phyloP scores from a whole-genome alignment of 1,284 basidiomycete species.

The Apiotrichum mycotoxinovorans region DNA sequence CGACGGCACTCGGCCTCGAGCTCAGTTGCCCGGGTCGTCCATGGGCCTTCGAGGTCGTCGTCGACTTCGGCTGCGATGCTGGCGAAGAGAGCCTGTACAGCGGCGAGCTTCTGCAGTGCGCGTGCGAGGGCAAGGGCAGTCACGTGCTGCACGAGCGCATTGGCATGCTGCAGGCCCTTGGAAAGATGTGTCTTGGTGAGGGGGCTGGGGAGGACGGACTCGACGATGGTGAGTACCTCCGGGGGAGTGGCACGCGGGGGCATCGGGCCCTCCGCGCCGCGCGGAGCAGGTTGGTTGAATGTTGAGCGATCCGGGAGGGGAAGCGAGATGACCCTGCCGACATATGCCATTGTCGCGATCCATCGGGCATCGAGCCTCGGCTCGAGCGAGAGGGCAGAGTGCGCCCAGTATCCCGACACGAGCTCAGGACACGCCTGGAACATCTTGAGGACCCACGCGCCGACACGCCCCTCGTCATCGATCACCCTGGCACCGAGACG shows the following conservation, averaged over 20 bases:
- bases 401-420: slow-evolving; percentile 73
- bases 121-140: slow-evolving; percentile 70
- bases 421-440: slow-evolving; percentile 79
- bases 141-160: slow-evolving; percentile 74
- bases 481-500: slow-evolving; percentile 64
- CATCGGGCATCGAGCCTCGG: slow-evolving; percentile 82
- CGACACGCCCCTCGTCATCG: slow-evolving; percentile 73
- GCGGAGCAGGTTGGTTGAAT: slow-evolving; percentile 53
- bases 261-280: slow-evolving; percentile 30
- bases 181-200: slow-evolving; percentile 68
- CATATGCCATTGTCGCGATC: slow-evolving; percentile 80
- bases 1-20: slow-evolving; percentile 70
- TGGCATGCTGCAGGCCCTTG: slow-evolving; percentile 69
- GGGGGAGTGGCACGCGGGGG: slow-evolving; percentile 68
- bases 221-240: slow-evolving; percentile 63
- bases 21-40: slow-evolving; percentile 62
- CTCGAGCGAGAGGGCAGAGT: slow-evolving; percentile 71
- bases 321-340: slow-evolving; percentile 70
- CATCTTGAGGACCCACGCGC: slow-evolving; percentile 76
- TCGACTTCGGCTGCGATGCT: slow-evolving; percentile 59
- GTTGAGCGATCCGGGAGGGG: slow-evolving; percentile 61
- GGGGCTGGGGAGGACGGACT: slow-evolving; percentile 70
- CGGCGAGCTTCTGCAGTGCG: slow-evolving; percentile 65
- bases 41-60: slow-evolving; percentile 58
- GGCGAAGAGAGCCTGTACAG: slow-evolving; percentile 57